Base-by-base conservation (phyloP, 1,284 basidiomycete genomes). In the Cerrena zonata region DNA sequence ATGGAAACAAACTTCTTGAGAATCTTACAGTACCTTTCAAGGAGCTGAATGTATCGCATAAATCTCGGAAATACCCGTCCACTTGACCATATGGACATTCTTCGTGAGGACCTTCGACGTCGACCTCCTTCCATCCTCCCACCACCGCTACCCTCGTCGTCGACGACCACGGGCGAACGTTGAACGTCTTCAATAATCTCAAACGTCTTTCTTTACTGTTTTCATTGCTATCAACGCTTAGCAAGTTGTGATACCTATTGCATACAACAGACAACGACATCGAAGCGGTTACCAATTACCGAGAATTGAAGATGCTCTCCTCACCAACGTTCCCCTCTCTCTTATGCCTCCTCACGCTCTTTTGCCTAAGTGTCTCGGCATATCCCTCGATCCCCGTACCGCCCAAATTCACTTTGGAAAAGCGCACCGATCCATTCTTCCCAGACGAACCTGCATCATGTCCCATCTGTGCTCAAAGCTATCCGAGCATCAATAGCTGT, bases 401-500 rank as follows among this genome's bases (percentile, higher is more conserved):
- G 30, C 7, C 7, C 30, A 34, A 7, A 34, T 34, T 34, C 7
- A 34, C 30, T n/a, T n/a, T n/a, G n/a, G n/a, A n/a, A 5, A 47
- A 39, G 18, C 50, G 45, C 39, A 54, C 47, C 7, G 61, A 69
- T 27, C 78, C 78, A 21, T 64, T 59, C 53, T 83, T 82, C 60
- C 79, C 79, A 3, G 65, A 72, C 50, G 59, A 68, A 18, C 76
- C 76, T 19, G 62, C 73, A 22, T 82, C 79, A 23, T 82, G 80
- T 61, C 76, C 74, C 4, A 75, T 78, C 43, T 82, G 79, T 56
- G 69, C 67, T 21, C 64, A 73, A 62, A 71, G 76, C 52, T 84
- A 79, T 54, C 57, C 61, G 21, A 73, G 61, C 44, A 82, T 86
- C 53, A 73, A 72, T 56, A 75, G 73, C 54, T 83, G 82, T 60